Conservation (phyloP, 1,284 basidiomycete species). For the Trametes polyzona region DNA sequence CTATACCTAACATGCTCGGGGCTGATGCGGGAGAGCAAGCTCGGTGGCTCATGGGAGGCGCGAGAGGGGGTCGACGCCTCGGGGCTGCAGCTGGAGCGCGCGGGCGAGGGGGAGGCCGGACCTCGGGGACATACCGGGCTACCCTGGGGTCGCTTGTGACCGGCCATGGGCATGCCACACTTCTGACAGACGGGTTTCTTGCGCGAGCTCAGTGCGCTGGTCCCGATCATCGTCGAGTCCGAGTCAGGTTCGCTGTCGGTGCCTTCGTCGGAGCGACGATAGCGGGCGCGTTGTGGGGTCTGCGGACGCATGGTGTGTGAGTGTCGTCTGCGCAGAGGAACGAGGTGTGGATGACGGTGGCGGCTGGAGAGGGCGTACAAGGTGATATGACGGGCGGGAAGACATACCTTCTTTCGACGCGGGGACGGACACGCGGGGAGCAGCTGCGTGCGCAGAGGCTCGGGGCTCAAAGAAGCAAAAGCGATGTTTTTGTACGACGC, state of each 20-base stretch:
- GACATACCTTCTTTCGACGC: conserved; percentile 24
- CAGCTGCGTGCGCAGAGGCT: conserved; percentile 17
- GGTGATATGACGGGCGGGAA: neutral
- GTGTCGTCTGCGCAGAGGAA: neutral
- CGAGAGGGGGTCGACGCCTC: neutral
- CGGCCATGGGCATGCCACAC: conserved; percentile 35
- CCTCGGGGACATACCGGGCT: conserved; percentile 32
- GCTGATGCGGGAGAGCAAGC: conserved; percentile 13
- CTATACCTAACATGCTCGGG: conserved; percentile 10
- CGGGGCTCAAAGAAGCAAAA: conserved; percentile 10
- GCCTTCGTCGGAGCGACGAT: neutral
- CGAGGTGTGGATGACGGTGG: neutral
- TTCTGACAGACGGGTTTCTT: conserved; percentile 35
- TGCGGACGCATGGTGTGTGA: conserved; percentile 8
- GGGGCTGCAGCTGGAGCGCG: neutral
- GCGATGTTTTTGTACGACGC: conserved; percentile 19
- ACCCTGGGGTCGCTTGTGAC: conserved; percentile 37
- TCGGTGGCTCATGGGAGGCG: conserved; percentile 5
- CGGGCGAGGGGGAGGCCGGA: conserved; percentile 7
- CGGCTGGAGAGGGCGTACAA: neutral
- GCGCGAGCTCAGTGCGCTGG: conserved; percentile 23
- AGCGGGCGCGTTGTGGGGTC: conserved; percentile 5
- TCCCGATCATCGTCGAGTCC: conserved; percentile 9
- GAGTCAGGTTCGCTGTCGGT: neutral
- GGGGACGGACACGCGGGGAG: neutral